Base-by-base conservation (phyloP, 805 yeast genomes). In the Candida chauliodis region DNA sequence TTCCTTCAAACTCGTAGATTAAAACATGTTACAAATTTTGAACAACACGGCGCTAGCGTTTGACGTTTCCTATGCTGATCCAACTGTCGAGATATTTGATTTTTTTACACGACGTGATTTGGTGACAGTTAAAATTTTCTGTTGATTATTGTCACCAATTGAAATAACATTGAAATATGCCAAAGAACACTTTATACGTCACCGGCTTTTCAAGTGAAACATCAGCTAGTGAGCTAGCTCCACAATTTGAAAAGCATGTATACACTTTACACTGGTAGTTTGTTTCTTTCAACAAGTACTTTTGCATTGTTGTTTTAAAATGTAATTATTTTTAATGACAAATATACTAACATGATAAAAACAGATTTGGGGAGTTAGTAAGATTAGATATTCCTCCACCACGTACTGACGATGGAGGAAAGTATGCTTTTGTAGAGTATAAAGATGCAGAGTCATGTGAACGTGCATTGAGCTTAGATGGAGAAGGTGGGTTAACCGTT, bases 331-430 rank as follows among this genome's bases (percentile, higher is more conserved):
- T n/a, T n/a, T n/a, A n/a, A n/a, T n/a, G n/a, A n/a, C 6, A 25
- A 21, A 18, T 18, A 33, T 31, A 25, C 32, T 33, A 36, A 50
- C 36, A 39, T 46, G 40, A n/a, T 17, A 19, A 9, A 7, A 3
- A 18, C 19, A 77, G 82, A 55, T 75, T 49, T 46, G 85, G 84
- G 35, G 71, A 69, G 47, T 61, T 79, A 30, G 75, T 75, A 35
- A 69, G 81, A 58, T 73, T 79, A 36, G 81, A 75, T 45, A 74
- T 79, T 33, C 78, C 83, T 29, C 84, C 84, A 39, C 80, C 83
- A 43, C 72, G 78, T 56, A 66, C 73, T 20, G 72, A 72, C 40
- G 80, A 75, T 47, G 78, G 79, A 28, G 69, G 75, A 44, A 79
- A 78, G 49, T 79, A 68, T 50, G 85, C 83, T 6, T 79, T 79